These are phyloP conservation scores for Populus hybrid DNA, from an alignment of 441 rosid genomes.

Conservation along the genomic window DNA sequence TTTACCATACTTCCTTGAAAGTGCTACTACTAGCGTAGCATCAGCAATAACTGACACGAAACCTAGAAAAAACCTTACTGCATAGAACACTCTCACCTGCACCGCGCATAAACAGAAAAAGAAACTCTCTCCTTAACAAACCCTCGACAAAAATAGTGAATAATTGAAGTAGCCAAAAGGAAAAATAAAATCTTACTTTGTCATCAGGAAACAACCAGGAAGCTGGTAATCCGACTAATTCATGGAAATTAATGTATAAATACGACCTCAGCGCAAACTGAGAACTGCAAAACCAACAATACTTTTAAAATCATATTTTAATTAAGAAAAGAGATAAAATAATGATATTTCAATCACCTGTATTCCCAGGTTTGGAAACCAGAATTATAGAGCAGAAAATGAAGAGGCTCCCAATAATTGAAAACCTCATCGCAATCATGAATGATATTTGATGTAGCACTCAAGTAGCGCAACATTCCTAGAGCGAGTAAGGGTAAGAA, in stretches of 20 bases:
- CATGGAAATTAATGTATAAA: slow-evolving; percentile 74
- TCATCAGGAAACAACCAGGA: slow-evolving; percentile 74
- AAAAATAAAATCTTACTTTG: slow-evolving; percentile 48
- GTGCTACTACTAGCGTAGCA: slow-evolving; percentile 79
- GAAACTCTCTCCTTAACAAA: neutral
- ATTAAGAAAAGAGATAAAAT: neutral
- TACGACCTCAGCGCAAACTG: slow-evolving; percentile 90
- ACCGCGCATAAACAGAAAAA: neutral
- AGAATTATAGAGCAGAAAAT: slow-evolving; percentile 79
- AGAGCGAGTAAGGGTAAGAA: slow-evolving; percentile 59
- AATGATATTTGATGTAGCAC: slow-evolving; percentile 88
- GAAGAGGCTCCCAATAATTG: slow-evolving; percentile 99
- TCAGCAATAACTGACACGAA: slow-evolving; percentile 73
- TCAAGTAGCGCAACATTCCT: slow-evolving; percentile 82
- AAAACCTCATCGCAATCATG: slow-evolving; percentile 99
- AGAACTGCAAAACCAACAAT: slow-evolving; percentile 52
- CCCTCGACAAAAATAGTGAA: neutral
- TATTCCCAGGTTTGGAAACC: slow-evolving; percentile 99
- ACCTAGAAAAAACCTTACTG: slow-evolving; percentile 89
- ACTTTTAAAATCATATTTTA: neutral
- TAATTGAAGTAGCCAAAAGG: neutral
- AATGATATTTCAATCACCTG: slow-evolving; percentile 38
- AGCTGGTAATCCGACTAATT: slow-evolving; percentile 82
- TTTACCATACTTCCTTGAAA: slow-evolving; percentile 85
- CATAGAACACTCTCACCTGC: slow-evolving; percentile 89